These are phyloP conservation scores for Ascochyta clinopodiicola DNA, from an alignment of 2,329 filamentous ascomycete species.

Conservation along the genomic window DNA sequence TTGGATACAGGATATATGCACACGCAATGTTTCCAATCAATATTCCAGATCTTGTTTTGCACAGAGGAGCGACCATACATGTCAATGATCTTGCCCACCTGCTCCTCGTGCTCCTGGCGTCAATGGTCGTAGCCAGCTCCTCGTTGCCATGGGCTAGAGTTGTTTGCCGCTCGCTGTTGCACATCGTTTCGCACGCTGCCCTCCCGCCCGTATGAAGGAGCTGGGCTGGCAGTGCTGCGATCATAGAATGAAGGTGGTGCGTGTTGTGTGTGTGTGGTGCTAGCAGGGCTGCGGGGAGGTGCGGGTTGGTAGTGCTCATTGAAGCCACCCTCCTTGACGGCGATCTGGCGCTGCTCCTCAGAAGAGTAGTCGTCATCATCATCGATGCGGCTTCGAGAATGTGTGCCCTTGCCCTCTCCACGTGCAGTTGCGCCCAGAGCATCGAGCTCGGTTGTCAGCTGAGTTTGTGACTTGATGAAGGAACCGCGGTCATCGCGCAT, in stretches of 20 bases:
- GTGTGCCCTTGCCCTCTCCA: constrained; percentile 67
- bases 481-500: constrained; percentile 96
- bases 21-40: constrained; percentile 28
- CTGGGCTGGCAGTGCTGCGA: constrained; percentile 43
- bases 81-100: constrained; percentile 45
- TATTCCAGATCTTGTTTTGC: constrained; percentile 32
- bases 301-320: constrained; percentile 53
- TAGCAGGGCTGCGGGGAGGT: constrained; percentile 57
- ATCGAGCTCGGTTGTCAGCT: constrained; percentile 87
- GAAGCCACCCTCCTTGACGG: constrained; percentile 44
- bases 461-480: constrained; percentile 95
- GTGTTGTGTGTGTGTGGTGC: constrained; percentile 14
- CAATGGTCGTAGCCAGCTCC: constrained; percentile 69
- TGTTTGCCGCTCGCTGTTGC: constrained; percentile 57
- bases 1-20: constrained; percentile 32
- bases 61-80: constrained; percentile 44
- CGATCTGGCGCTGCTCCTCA: constrained; percentile 39
- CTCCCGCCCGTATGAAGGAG: constrained; percentile 23
- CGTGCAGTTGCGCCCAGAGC: constrained; percentile 87
- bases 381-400: constrained; percentile 66
- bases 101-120: constrained; percentile 49
- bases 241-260: constrained; percentile 40
- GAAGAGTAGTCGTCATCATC: constrained; percentile 74
- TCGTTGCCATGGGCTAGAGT: constrained; percentile 68
- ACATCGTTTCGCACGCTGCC: constrained; percentile 32